Percentiles rank a stretch among this genome's conserved stretches.
These are phyloP conservation scores for Chenopodium quinoa DNA, from an alignment of 148 eudicot species.

Conservation along the genomic window DNA sequence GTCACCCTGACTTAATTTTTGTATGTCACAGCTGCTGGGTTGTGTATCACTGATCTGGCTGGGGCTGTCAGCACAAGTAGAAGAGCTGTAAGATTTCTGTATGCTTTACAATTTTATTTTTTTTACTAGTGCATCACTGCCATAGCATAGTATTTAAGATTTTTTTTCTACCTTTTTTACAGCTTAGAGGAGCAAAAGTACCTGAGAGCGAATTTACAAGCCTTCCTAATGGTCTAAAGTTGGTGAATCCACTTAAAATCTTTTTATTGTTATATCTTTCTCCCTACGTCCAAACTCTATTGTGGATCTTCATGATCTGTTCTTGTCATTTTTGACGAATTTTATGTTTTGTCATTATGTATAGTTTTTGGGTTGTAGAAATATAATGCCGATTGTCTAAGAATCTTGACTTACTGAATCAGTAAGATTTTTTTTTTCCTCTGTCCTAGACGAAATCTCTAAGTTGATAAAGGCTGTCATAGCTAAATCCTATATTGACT, in stretches of 20 bases:
- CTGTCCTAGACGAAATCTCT: background rate
- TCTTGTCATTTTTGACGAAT: background rate
- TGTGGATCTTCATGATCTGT: background rate
- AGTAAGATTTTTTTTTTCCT: background rate
- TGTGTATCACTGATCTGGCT: conserved; percentile 57
- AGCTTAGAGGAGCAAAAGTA: conserved; percentile 84
- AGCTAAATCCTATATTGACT: background rate
- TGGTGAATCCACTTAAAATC: conserved; percentile 30
- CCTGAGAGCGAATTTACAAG: conserved; percentile 77
- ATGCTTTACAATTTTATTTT: background rate
- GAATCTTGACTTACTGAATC: background rate
- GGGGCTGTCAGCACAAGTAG: conserved; percentile 88
- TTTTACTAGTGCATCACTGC: background rate
- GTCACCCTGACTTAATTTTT: background rate
- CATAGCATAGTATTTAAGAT: background rate
- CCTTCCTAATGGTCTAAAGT: conserved; percentile 94
- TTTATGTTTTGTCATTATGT: background rate
- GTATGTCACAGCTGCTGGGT: conserved; percentile 60
- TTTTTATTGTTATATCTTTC: background rate
- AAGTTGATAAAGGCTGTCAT: background rate
- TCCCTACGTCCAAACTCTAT: background rate
- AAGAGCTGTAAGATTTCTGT: conserved; percentile 74
- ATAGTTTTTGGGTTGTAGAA: background rate
- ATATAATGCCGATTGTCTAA: background rate
- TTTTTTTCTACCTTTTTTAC: conserved; percentile 27